Evolutionary conservation across 768 basidiomycete species (phyloP).

Genomic region (Vishniacozyma victoriae): DNA sequence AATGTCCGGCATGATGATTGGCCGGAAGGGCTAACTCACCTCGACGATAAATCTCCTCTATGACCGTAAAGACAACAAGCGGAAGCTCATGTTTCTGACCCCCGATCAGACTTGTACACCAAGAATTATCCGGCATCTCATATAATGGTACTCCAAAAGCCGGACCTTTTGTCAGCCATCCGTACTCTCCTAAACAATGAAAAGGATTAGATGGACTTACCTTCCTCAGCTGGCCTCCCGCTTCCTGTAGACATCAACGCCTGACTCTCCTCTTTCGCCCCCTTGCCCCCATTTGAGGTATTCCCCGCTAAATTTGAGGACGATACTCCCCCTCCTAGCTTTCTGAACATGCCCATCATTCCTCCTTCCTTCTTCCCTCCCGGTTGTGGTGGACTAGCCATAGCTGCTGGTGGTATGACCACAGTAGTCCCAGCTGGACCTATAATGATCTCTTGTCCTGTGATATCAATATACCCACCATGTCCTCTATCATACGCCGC

Average conservation of each 20-base stretch:
- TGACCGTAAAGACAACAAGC: constrained; percentile 31
- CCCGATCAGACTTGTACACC: constrained; percentile 35
- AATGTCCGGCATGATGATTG: not conserved
- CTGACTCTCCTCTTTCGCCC: not conserved
- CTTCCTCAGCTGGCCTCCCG: not conserved
- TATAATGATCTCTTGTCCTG: not conserved
- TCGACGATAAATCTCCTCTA: constrained; percentile 41
- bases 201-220: not conserved
- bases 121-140: constrained; percentile 22
- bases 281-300: not conserved
- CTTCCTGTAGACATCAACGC: not conserved
- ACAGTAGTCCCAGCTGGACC: constrained; percentile 3
- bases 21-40: constrained; percentile 17
- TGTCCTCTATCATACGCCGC: constrained; percentile 20
- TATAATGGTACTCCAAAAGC: constrained; percentile 34
- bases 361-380: no score
- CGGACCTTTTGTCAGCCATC: constrained; percentile 12
- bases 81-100: constrained; percentile 37
- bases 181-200: not conserved
- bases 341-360: constrained; percentile 24
- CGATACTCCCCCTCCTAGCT: constrained; percentile 16
- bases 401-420: no score
- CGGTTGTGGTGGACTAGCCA: no score
- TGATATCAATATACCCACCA: no score
- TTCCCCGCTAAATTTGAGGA: constrained; percentile 2